Conservation (phyloP, 1,139 yeast genomes). For the Starmera stellimalicola region DNA sequence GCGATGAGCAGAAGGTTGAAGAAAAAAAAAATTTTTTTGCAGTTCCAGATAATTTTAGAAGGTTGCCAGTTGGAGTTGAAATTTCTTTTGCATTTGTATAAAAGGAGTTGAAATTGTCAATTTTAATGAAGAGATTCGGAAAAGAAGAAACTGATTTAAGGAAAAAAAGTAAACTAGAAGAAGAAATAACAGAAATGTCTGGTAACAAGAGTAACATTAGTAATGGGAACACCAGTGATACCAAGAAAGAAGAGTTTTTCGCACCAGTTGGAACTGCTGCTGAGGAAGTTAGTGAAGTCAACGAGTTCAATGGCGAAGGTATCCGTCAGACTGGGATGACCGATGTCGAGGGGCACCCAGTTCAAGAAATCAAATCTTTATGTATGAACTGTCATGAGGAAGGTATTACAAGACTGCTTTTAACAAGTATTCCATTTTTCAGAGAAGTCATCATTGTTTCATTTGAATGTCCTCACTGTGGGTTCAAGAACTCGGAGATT, state of each 20-base stretch:
- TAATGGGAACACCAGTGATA: slow-evolving; percentile 1
- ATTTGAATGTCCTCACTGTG: slow-evolving; percentile 92
- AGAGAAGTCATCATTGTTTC: slow-evolving; percentile 92
- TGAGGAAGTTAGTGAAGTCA: slow-evolving; percentile 20
- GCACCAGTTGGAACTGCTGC: slow-evolving; percentile 54
- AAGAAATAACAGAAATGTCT: not conserved
- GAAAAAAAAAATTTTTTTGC: not conserved
- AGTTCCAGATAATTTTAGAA: not conserved
- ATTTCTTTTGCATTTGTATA: not conserved
- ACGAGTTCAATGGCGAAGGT: slow-evolving; percentile 22
- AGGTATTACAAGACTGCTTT: slow-evolving; percentile 74
- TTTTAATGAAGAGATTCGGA: slow-evolving; percentile 4
- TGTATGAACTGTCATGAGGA: slow-evolving; percentile 92
- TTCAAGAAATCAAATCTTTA: slow-evolving; percentile 86
- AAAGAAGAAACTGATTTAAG: not conserved
- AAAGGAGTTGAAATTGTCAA: not conserved
- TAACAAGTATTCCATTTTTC: slow-evolving; percentile 88
- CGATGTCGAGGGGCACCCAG: slow-evolving; percentile 92
- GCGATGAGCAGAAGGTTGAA: not conserved
- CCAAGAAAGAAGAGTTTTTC: slow-evolving; percentile 33
- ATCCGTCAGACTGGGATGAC: slow-evolving; percentile 49
- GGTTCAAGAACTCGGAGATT: slow-evolving; percentile 81
- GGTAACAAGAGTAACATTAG: not conserved
- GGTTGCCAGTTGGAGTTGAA: not conserved
- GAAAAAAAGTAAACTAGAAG: slow-evolving; percentile 4